phyloP scores from a whole-genome alignment of 345 rosid genomes.

The Rubroshorea leprosula region DNA sequence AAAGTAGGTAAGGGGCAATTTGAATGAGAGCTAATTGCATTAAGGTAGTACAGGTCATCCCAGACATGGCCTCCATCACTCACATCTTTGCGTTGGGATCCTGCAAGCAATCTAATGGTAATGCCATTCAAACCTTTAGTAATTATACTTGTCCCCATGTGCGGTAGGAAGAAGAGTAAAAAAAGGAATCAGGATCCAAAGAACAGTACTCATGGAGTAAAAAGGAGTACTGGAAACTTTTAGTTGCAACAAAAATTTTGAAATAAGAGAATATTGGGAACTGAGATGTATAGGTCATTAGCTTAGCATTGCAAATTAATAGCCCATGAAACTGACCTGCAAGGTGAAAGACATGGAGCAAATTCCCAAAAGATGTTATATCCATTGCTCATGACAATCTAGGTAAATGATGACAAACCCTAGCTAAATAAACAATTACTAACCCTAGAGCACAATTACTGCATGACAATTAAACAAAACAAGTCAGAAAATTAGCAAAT shows the following conservation, averaged over 20 bases:
- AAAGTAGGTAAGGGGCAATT: no score
- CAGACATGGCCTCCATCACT: slow-evolving; percentile 19
- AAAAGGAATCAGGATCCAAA: background rate
- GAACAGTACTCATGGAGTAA: no score
- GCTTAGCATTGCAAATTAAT: background rate
- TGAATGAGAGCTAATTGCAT: no score
- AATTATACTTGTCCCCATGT: background rate
- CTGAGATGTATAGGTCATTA: background rate
- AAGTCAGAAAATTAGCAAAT: no score
- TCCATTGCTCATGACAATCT: no score
- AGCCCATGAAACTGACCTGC: background rate
- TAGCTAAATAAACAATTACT: no score
- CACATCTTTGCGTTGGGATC: slow-evolving; percentile 16
- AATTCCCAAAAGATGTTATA: background rate
- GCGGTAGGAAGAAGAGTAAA: background rate
- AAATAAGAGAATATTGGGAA: background rate
- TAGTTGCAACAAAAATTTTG: background rate
- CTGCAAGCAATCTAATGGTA: slow-evolving; percentile 5
- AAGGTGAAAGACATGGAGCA: background rate
- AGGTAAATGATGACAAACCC: no score
- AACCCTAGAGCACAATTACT: no score
- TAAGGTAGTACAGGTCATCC: slow-evolving; percentile 19
- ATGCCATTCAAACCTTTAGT: background rate
- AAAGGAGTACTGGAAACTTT: no score
- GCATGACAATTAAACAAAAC: no score